Conservation (phyloP, 1,284 basidiomycete genomes). For the Heterobasidion parviporum region DNA sequence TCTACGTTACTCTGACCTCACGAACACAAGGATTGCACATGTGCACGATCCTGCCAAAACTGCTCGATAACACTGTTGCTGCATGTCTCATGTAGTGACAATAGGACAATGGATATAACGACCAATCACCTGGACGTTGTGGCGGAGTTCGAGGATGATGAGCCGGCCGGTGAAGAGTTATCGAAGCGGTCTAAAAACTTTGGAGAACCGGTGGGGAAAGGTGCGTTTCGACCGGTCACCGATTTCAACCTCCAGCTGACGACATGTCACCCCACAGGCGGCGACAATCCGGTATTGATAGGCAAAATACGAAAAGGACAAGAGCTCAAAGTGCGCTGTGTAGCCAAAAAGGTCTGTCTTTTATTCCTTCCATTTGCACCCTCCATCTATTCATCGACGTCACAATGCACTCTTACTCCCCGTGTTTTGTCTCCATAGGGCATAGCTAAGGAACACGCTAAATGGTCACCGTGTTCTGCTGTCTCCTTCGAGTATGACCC, state of each 20-base stretch:
- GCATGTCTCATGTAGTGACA: slow-evolving; percentile 64
- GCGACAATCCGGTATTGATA: slow-evolving; percentile 68
- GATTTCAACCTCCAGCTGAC: no score
- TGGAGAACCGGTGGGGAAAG: slow-evolving; percentile 84
- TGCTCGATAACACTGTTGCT: slow-evolving; percentile 76
- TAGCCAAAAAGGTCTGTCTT: slow-evolving; percentile 82
- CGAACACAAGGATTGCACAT: slow-evolving; percentile 70
- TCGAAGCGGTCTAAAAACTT: slow-evolving; percentile 69
- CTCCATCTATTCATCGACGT: slow-evolving; percentile 1
- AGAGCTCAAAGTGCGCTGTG: slow-evolving; percentile 80
- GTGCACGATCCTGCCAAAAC: slow-evolving; percentile 67
- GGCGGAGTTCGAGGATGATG: slow-evolving; percentile 20
- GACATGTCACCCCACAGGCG: no score
- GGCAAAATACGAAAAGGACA: slow-evolving; percentile 94
- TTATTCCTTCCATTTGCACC: slow-evolving; percentile 1
- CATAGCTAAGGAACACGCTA: slow-evolving; percentile 97
- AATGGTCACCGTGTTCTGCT: slow-evolving; percentile 96
- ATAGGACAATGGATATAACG: slow-evolving; percentile 73
- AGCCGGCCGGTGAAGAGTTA: slow-evolving; percentile 57
- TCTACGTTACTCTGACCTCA: slow-evolving; percentile 5
- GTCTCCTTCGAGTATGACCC: slow-evolving; percentile 98
- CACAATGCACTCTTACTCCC: neutral
- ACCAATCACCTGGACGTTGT: slow-evolving; percentile 69
- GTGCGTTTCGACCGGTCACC: slow-evolving; percentile 29
- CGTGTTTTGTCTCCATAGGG: slow-evolving; percentile 44